phyloP scores from a whole-genome alignment of 2,329 filamentous ascomycete genomes.

The Aureobasidium melanogenum region DNA sequence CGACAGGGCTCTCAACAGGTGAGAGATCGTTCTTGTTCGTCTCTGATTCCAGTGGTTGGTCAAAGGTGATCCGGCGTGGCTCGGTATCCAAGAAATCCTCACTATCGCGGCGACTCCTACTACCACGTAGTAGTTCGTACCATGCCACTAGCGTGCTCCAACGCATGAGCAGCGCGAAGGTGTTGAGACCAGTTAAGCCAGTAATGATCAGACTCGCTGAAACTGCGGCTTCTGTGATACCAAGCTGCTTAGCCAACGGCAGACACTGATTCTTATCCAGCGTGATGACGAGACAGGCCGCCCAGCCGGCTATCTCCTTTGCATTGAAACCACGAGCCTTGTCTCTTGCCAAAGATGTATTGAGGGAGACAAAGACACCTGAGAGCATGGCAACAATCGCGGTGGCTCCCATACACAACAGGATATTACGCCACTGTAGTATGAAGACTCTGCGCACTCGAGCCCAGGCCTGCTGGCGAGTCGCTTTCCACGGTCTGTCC shows the following conservation, averaged over 20 bases:
- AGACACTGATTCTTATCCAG: constrained; percentile 56
- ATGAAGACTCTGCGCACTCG: constrained; percentile 65
- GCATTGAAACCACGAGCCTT: constrained; percentile 34
- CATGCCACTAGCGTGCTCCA: constrained; percentile 70
- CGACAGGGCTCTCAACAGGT: not conserved
- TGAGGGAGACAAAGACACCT: constrained; percentile 69
- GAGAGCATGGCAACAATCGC: constrained; percentile 76
- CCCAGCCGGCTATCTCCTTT: constrained; percentile 50
- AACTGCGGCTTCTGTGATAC: constrained; percentile 59
- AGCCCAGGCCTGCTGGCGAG: constrained; percentile 40
- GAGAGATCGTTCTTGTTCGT: not conserved
- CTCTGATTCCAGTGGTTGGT: constrained; percentile 1
- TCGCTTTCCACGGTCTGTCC: constrained; percentile 10
- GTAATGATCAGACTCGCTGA: constrained; percentile 65
- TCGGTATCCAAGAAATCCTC: not conserved
- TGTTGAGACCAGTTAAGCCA: constrained; percentile 71
- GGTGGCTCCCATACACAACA: constrained; percentile 70
- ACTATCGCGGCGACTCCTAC: not conserved
- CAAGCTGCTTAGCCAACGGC: constrained; percentile 46
- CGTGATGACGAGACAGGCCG: constrained; percentile 50
- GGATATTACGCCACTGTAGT: constrained; percentile 76
- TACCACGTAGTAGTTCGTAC: constrained; percentile 47
- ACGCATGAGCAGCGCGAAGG: constrained; percentile 64
- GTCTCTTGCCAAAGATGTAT: constrained; percentile 44
- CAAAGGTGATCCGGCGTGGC: not conserved